Evolutionary conservation across 2,329 filamentous ascomycete genomes (phyloP), one percentile per base, ranked within the genome.

Genomic region (Sphaerulina musiva): DNA sequence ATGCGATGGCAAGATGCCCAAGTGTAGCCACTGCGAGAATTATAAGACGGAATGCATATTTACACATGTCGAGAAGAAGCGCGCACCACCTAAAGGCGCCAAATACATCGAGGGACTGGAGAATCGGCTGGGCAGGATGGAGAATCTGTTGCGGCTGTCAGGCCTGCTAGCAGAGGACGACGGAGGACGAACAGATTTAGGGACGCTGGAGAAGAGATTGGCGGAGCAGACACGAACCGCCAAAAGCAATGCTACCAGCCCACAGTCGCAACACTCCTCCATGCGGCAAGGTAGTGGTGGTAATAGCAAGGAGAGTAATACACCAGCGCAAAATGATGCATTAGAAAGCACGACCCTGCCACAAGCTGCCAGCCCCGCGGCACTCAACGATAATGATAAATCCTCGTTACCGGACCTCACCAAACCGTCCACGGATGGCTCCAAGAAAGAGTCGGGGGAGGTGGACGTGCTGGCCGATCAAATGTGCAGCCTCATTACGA

Each of bases 21-120:
- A 90, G 57, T 98, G 93, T 73, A 91, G 89, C 6, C 93, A 97
- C 73, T 98, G 92, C 72, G 86, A 87, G 70, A 97, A 96, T 72
- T 96, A 96, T 78, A 96, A 96, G 78, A 96, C 91, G 4, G 90
- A 95, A 65, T 98, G 92, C 71, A 82, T 95, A 64, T 97, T 97
- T 69, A 97, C 93, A 0, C 90, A 95, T 70, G 91, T 97, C 38
- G 93, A 98, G 76, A 98, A 98, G 83, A 98, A 98, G 79, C 82
- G 93, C 55, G 93, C 87, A 71, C 92, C 93, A 50, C 93, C 92
- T 1, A 98, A 97, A 78, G 92, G 93, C 55, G 93, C 93, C 51
- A 97, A 97, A 73, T 98, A 98, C 69, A 96, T 97, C 63, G 92
- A 97, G 71, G 91, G 91, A 10, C 79, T 98, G 46, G 92, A 98